phyloP scores from a whole-genome alignment of 75 land plant species.

The Cryptomeria japonica region DNA sequence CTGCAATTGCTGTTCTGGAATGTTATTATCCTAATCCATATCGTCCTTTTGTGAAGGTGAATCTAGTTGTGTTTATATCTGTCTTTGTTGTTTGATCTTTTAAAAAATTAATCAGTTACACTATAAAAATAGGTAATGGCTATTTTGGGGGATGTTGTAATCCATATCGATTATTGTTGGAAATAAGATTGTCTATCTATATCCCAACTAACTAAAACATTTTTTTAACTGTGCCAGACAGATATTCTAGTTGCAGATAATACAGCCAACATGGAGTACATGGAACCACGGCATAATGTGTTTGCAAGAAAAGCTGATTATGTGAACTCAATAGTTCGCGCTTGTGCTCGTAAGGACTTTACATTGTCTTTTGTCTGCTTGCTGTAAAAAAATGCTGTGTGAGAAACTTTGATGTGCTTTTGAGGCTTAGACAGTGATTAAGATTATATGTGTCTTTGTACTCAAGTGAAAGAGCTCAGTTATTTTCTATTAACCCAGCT shows the following conservation, averaged over 20 bases:
- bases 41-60: constrained; percentile 77
- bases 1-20: constrained; percentile 89
- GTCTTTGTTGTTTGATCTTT: not conserved
- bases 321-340: constrained; percentile 81
- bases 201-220: not conserved
- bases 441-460: not conserved
- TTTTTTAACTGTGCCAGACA: constrained; percentile 55
- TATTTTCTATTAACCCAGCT: not conserved
- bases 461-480: not conserved
- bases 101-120: not conserved
- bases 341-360: constrained; percentile 90
- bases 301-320: constrained; percentile 68
- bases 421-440: not conserved
- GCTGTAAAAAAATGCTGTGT: constrained; percentile 5
- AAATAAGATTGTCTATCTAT: not conserved
- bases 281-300: constrained; percentile 47
- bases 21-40: constrained; percentile 83
- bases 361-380: constrained; percentile 6
- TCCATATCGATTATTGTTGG: not conserved
- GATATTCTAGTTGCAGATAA: constrained; percentile 58
- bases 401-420: not conserved
- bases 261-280: constrained; percentile 78
- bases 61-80: not conserved
- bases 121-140: not conserved
- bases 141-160: not conserved